phyloP scores from a whole-genome alignment of 2,329 filamentous ascomycete genomes.

The Aspergillus pseudoglaucus region DNA sequence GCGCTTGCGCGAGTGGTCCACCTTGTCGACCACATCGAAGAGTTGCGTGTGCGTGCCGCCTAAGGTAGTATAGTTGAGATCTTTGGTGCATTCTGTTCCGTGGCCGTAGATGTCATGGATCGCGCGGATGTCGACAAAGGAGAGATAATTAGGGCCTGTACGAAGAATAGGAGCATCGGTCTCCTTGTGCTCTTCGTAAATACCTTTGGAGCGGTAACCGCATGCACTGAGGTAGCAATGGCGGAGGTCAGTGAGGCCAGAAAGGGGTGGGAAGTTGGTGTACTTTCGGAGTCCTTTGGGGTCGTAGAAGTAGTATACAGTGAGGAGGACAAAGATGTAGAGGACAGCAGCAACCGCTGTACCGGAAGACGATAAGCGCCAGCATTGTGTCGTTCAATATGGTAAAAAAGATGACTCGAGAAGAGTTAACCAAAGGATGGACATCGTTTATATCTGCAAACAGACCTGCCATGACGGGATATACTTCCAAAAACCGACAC shows the following conservation, averaged over 20 bases:
- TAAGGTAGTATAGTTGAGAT: slow-evolving; percentile 24
- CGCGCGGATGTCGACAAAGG: slow-evolving; percentile 9
- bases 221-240: slow-evolving; percentile 38
- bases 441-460: background rate
- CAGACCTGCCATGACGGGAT: background rate
- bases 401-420: background rate
- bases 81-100: slow-evolving; percentile 29
- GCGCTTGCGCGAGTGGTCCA: slow-evolving; percentile 33
- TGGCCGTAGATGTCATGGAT: slow-evolving; percentile 36
- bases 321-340: slow-evolving; percentile 28
- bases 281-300: slow-evolving; percentile 43
- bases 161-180: slow-evolving; percentile 32
- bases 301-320: slow-evolving; percentile 41
- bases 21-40: slow-evolving; percentile 34
- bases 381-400: background rate
- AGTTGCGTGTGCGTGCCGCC: slow-evolving; percentile 29
- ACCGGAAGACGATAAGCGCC: background rate
- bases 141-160: slow-evolving; percentile 24
- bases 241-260: slow-evolving; percentile 40
- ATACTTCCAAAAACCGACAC: background rate
- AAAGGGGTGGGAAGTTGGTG: slow-evolving; percentile 33
- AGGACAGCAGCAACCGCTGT: background rate
- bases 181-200: slow-evolving; percentile 39
- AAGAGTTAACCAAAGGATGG: too few relatives aligned
- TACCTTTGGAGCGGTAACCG: slow-evolving; percentile 35